Evolutionary conservation across 129 eudicot genomes (phyloP).

Genomic region (Flaveria trinervia): DNA sequence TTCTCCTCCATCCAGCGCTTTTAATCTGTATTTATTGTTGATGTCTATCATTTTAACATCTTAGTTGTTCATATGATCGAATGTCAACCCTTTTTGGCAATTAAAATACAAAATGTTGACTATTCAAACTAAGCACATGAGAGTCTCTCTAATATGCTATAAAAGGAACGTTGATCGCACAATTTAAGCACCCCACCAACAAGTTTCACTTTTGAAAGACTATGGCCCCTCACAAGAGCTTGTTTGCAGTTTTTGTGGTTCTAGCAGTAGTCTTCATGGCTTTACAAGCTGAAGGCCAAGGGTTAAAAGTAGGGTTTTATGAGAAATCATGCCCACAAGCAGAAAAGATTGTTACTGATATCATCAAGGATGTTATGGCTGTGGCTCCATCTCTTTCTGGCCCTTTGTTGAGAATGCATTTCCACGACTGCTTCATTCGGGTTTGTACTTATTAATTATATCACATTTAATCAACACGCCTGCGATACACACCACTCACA

Average conservation of each 20-base stretch:
- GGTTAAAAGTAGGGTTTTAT: conserved; percentile 57
- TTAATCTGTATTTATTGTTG: too few relatives aligned
- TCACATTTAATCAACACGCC: too few relatives aligned
- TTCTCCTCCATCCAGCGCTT: too few relatives aligned
- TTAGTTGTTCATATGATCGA: conserved; percentile 1
- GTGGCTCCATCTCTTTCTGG: conserved; percentile 58
- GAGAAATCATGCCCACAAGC: conserved; percentile 53
- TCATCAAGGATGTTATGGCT: conserved; percentile 39
- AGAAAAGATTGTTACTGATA: conserved; percentile 37
- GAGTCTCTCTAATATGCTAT: conserved; percentile 7
- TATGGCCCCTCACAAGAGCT: conserved; percentile 23
- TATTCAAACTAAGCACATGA: background rate
- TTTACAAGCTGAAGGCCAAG: conserved; percentile 34
- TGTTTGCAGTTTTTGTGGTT: conserved; percentile 7
- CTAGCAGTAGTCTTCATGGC: conserved; percentile 16
- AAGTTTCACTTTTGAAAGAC: background rate
- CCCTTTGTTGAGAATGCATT: conserved; percentile 64
- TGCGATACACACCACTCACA: too few relatives aligned
- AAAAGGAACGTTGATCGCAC: background rate
- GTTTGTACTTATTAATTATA: conserved; percentile 28
- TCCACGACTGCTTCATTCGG: conserved; percentile 73
- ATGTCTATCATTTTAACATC: background rate
- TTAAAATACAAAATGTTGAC: conserved; percentile 13
- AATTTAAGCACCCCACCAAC: conserved; percentile 15
- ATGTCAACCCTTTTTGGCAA: conserved; percentile 7